Evolutionary conservation across 2,329 filamentous ascomycete species (phyloP), one percentile per base, ranked within the genome.

Genomic region (Neofusicoccum sp.): DNA sequence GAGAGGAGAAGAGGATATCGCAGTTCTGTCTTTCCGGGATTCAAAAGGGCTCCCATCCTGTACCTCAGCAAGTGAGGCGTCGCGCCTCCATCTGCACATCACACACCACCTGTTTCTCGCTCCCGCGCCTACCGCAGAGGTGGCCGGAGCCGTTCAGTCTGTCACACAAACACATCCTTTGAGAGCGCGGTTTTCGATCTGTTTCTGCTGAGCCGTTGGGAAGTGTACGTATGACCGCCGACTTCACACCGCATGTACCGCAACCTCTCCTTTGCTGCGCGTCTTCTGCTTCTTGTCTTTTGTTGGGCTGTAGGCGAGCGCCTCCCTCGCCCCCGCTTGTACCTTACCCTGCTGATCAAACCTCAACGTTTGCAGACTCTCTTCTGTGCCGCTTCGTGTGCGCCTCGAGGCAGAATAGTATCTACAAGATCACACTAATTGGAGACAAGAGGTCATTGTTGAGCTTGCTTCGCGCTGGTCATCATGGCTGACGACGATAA

Each of bases 401-500:
- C 70, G 71, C 64, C 66, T 71, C 71, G 71, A 68, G 67, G 63
- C 66, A 69, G 47, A 71, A 70, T 70, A 76, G 71, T 75, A 76
- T 71, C 70, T 75, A 76, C 71, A 70, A 76, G 71, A 66, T 37
- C 44, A 37, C 54, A 47, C 66, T 64, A 49, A 60, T 66, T 66
- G 60, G 65, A 56, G 31, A 29, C 33, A 45, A 65, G 47, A 67
- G 67, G 70, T 69, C 70, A 72, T 48, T 52, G 22, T 22, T 22
- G 22, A 22, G 22, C 31, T 36, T 33, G 28, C 33, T 33, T 16
- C 7, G 14, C 52, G 34, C 28, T 22, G 8, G 56, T 64, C 62
- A 72, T 58, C 59, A 79, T 78, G 74, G 80, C 84, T 71, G 86
- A 88, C 74, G 86, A 88, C 77, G 86, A 89, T 76, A 87, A 87